phyloP scores from a whole-genome alignment of 345 rosid genomes.

The Lenwebbia sp. region DNA sequence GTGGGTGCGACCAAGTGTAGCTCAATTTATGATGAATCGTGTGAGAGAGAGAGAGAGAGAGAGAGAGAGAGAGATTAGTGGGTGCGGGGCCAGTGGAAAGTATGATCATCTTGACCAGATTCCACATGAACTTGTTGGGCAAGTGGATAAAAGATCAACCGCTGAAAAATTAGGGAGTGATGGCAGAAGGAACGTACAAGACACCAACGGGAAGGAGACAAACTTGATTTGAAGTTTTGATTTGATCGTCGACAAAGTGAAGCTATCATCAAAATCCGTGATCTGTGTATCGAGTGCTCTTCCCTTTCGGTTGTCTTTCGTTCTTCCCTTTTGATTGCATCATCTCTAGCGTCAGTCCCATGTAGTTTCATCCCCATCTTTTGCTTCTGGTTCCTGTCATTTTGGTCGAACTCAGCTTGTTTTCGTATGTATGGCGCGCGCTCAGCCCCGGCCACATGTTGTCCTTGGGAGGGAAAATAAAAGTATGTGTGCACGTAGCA shows the following conservation, averaged over 20 bases:
- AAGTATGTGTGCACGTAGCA: background rate
- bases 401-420: background rate
- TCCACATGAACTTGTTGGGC: background rate
- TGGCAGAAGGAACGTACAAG: background rate
- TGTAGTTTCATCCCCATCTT: background rate
- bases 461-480: background rate
- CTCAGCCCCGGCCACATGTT: background rate
- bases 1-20: too few species aligned
- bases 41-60: background rate
- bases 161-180: background rate
- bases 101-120: background rate
- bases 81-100: background rate
- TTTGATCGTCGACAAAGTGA: background rate
- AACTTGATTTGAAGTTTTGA: background rate
- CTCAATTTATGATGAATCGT: background rate
- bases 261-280: background rate
- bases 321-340: background rate
- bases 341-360: background rate
- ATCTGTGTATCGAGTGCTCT: background rate
- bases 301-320: background rate
- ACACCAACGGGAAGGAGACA: background rate
- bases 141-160: background rate
- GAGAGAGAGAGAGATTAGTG: background rate
- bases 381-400: background rate
- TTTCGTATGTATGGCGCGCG: background rate